A percentile compares a stretch with the other conserved stretches of the same genome.
phyloP scores from a whole-genome alignment of 768 basidiomycete species.

The Suillus brevipes region DNA sequence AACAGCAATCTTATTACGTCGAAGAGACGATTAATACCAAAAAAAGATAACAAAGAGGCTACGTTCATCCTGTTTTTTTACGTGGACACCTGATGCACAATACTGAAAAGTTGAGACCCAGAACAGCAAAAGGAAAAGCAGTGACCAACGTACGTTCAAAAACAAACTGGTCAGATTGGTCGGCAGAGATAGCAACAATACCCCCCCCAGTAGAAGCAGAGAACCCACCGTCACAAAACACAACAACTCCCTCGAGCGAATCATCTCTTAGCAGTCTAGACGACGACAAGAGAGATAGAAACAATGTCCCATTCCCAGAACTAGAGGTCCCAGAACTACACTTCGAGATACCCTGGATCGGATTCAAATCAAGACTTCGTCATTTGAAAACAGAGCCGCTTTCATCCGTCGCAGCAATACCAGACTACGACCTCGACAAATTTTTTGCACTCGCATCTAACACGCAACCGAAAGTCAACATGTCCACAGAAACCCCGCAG shows the following conservation, averaged over 20 bases:
- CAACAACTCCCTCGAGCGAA: accelerated
- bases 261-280: not conserved
- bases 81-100: not conserved
- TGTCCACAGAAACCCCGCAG: not conserved
- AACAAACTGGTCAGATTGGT: not conserved
- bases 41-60: too few relatives aligned
- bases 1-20: too few relatives aligned
- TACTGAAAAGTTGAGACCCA: not conserved
- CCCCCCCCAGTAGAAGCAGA: too few relatives aligned
- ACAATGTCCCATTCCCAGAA: not conserved
- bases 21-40: too few relatives aligned
- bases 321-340: not conserved
- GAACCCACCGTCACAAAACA: not conserved
- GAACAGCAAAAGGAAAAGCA: not conserved
- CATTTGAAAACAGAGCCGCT: not conserved
- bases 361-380: accelerated
- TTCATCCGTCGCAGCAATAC: not conserved
- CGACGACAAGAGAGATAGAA: not conserved
- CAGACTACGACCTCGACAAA: not conserved
- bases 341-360: accelerated
- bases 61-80: not conserved
- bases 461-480: not conserved
- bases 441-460: not conserved
- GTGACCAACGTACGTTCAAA: not conserved
- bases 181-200: too few relatives aligned